Evolutionary conservation across 228 moss, liverwort and hornwort species (phyloP), one percentile per base, ranked within the genome.

Genomic region (Sphagnum fallax): DNA sequence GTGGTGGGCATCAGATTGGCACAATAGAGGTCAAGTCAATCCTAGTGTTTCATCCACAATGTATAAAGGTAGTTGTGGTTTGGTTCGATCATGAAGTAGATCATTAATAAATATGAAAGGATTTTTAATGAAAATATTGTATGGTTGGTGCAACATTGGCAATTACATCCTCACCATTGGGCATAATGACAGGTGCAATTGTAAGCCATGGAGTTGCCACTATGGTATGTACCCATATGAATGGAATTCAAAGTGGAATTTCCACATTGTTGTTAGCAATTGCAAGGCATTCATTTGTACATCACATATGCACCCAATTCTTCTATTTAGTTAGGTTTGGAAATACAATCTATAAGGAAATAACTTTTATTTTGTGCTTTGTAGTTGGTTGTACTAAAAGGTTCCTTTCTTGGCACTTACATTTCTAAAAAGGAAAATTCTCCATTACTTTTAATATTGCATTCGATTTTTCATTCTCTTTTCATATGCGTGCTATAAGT

Each of bases 11-110:
- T 68, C 91, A 91, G 62, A 97, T 97, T 65, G 97, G 93, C 63
- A 97, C 93, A 73, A 91, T 93, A 51, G 97, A 97, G 75, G 90
- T 97, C 10, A 93, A 97, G 75, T 97, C 93, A 51, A 93, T 91
- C 67, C 82, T 97, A 10, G 93, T 97, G 63, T 90, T 86, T 10
- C 97, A 97, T 81, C 81, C 90, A 49, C 70, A 67, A 69, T 89
- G 89, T 63, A 65, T 91, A 69, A 93, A 97, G 73, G 97, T 93
- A 67, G 97, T 93, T 51, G 97, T 97, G 13, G 97, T 97, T 70
- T 91, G 89, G 60, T 91, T 84, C 63, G 97, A 97, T 48, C 97
- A 97, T 63, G 84, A 90, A 88, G 94, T 94, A 79, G 59, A 18
- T 32, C 32, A 32, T 32, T 32, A 32, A 32, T 32, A 1, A 32